These are phyloP conservation scores for Aristolochia fimbriata DNA, from an alignment of 164 flowering plant genomes.

Conservation along the genomic window DNA sequence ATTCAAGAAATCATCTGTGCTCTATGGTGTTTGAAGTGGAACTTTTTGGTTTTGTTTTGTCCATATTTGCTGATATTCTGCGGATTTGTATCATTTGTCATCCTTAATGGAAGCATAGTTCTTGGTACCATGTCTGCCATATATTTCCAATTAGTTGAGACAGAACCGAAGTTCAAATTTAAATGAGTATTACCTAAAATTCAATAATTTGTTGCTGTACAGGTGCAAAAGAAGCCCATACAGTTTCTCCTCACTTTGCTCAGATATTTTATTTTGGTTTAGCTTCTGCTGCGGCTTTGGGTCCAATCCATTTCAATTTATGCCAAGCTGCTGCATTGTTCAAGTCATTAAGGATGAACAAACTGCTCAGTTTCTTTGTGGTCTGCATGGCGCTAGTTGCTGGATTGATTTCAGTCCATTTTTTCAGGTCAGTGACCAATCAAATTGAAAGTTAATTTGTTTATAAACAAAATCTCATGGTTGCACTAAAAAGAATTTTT, in stretches of 20 bases:
- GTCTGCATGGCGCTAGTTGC: conserved; percentile 23
- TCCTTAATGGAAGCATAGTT: conserved; percentile 88
- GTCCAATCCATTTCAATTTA: conserved; percentile 51
- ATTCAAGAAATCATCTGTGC: conserved; percentile 25
- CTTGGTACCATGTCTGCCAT: conserved; percentile 42
- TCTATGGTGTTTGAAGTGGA: conserved; percentile 63
- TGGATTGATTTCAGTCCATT: conserved; percentile 63
- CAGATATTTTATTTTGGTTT: conserved; percentile 74
- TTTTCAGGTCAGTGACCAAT: conserved; percentile 52
- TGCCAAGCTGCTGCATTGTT: conserved; percentile 22
- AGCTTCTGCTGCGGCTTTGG: conserved; percentile 47
- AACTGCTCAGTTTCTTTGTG: conserved; percentile 22
- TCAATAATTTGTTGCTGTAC: conserved; percentile 14
- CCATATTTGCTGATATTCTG: conserved; percentile 51
- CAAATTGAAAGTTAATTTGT: too few species aligned
- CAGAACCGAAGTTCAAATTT: not conserved
- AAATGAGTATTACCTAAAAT: conserved; percentile 5
- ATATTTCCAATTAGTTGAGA: not conserved
- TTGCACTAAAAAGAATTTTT: too few species aligned
- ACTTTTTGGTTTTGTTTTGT: conserved; percentile 44
- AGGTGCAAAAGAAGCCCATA: conserved; percentile 99
- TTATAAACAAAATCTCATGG: too few species aligned
- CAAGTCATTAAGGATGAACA: conserved; percentile 30
- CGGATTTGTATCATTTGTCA: conserved; percentile 59
- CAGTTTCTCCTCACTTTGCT: conserved; percentile 81